Conservation (phyloP, 345 rosid genomes). For the Garcia nutans region DNA sequence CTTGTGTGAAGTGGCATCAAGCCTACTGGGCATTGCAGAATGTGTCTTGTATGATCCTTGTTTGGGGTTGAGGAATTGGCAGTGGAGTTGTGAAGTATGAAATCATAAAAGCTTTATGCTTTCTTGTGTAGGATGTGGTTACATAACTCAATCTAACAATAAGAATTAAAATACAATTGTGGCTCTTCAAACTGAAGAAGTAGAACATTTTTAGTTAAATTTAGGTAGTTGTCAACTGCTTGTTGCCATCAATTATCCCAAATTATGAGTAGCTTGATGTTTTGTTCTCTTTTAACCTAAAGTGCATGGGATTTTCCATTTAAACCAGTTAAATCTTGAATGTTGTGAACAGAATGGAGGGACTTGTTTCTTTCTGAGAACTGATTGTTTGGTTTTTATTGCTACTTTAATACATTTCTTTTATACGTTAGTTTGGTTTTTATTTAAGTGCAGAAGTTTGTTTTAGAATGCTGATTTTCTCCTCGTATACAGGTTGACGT, state of each 20-base stretch:
- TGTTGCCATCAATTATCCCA: not conserved
- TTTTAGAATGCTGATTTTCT: constrained; percentile 18
- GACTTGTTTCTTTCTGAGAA: not conserved
- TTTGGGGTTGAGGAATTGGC: not conserved
- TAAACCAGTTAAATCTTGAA: not conserved
- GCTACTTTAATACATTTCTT: not conserved
- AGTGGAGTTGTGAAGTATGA: not conserved
- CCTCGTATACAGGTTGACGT: constrained; percentile 70
- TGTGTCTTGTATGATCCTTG: not conserved
- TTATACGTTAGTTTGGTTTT: not conserved
- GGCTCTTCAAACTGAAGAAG: not conserved
- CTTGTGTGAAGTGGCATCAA: not conserved
- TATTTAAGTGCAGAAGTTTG: not conserved
- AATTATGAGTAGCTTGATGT: not conserved
- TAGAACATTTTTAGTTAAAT: not conserved
- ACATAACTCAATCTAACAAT: not conserved
- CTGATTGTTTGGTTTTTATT: not conserved
- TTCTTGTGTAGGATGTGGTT: not conserved
- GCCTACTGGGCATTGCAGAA: not conserved
- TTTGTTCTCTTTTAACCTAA: not conserved
- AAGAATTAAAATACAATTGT: not conserved
- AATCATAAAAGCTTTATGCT: not conserved
- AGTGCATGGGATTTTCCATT: not conserved
- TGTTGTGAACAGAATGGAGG: not conserved
- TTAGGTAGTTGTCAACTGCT: no score